Base-by-base conservation (phyloP, 75 land plant genomes). In the Adiantum capillusveneris region DNA sequence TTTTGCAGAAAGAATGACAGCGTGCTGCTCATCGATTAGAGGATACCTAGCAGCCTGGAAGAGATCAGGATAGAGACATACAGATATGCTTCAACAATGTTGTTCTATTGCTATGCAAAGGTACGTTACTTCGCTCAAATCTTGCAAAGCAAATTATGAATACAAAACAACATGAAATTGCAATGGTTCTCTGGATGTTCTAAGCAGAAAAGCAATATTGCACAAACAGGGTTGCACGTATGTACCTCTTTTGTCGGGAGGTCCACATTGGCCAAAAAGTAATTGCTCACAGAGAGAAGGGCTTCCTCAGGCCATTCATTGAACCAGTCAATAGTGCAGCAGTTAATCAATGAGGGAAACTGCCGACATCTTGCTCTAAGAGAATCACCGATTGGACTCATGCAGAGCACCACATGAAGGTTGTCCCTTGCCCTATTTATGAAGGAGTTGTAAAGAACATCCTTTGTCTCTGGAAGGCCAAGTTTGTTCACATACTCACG, bases 251-350 rank as follows among this genome's bases (percentile, higher is more conserved):
- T 60, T 21, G 68, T 29, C 18, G 70, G 56, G 1, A 71, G 51
- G 9, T 71, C 74, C 26, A 64, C 57, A 34, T 49, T 14, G 31
- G 60, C 34, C 29, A 71, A 42, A 27, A 71, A 71, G 49, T 56
- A 44, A 11, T 44, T 0, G 68, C 74, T 71, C 16, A 71, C 74
- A 6, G 74, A 64, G 30, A 64, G 50, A 28, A 71, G 62, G 3
- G 74, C 74, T 58, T 71, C 74, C 29, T 71, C 68, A 3, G 74
- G 74, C 74, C 74, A 71, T 34, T 71, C 68, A 20, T 71, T 51
- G 31, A 71, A 71, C 74, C 74, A 71, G 37, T 71, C 74, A 25
- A 71, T 71, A 22, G 74, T 71, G 26, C 69, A 65, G 25, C 74
- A 71, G 26, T 71, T 71, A 11, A 71, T 71, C 16, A 71, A 31